A percentile compares a stretch with the other conserved stretches of the same genome.
phyloP scores from a whole-genome alignment of 495 filamentous ascomycete species.

The Hypoxylon fragiforme region DNA sequence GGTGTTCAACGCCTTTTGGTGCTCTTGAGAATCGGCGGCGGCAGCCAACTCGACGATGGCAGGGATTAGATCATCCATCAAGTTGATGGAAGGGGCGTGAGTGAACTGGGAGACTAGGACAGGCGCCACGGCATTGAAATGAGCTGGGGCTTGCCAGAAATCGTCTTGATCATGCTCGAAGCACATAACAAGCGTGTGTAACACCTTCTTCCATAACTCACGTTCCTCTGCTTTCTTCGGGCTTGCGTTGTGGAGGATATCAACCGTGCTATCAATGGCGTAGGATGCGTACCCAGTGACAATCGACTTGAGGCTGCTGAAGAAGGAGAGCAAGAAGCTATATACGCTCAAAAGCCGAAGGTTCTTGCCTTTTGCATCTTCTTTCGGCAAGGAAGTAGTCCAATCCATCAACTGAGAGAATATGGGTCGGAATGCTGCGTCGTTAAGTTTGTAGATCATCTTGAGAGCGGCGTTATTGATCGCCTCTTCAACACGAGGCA shows the following conservation, averaged over 20 bases:
- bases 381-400: conserved; percentile 60
- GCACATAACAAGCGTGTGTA: conserved; percentile 68
- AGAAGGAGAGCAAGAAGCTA: conserved; percentile 76
- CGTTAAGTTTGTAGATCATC: conserved; percentile 95
- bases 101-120: conserved; percentile 71
- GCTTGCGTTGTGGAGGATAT: conserved; percentile 59
- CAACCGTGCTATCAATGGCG: conserved; percentile 71
- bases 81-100: conserved; percentile 51
- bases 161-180: conserved; percentile 80
- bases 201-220: conserved; percentile 62
- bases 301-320: conserved; percentile 84
- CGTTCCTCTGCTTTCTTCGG: conserved; percentile 55
- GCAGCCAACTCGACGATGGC: conserved; percentile 78
- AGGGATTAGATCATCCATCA: conserved; percentile 48
- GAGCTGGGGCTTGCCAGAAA: conserved; percentile 89
- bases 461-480: conserved; percentile 72
- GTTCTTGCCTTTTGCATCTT: conserved; percentile 56
- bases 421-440: conserved; percentile 91
- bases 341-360: conserved; percentile 70
- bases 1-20: conserved; percentile 83
- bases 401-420: conserved; percentile 83
- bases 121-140: conserved; percentile 70
- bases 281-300: conserved; percentile 89
- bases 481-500: conserved; percentile 66
- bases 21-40: conserved; percentile 76